Conservation (phyloP, 306 rosid species). For the Vigna hirtella region DNA sequence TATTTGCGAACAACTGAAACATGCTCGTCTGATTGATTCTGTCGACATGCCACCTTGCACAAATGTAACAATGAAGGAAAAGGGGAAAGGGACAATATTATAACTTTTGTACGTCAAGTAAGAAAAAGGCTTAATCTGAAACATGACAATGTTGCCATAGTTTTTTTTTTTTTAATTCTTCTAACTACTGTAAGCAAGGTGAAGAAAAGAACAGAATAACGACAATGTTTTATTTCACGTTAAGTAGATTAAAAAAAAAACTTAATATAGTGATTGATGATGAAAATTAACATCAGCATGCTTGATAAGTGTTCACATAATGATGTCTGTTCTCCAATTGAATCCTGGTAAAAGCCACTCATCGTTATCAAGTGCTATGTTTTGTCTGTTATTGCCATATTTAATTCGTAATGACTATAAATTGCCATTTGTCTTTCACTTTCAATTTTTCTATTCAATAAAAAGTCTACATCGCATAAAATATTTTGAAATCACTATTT, state of each 20-base stretch:
- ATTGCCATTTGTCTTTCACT: background rate
- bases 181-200: background rate
- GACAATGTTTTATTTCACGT: background rate
- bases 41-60: background rate
- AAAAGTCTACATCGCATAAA: background rate
- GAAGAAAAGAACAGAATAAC: background rate
- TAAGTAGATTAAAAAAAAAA: background rate
- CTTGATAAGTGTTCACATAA: too few species aligned
- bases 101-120: background rate
- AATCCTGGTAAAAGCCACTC: background rate
- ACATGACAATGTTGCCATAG: background rate
- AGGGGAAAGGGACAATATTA: background rate
- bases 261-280: background rate
- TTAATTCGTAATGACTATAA: background rate
- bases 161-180: background rate
- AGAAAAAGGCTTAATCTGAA: background rate
- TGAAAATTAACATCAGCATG: too few species aligned
- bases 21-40: background rate
- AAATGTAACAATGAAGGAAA: background rate
- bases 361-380: background rate
- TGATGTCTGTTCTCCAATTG: background rate
- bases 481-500: too few species aligned
- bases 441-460: background rate
- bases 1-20: slow-evolving; percentile 1
- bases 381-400: background rate